Evolutionary conservation across 805 yeast genomes (phyloP).

Genomic region (Candida ortonii): DNA sequence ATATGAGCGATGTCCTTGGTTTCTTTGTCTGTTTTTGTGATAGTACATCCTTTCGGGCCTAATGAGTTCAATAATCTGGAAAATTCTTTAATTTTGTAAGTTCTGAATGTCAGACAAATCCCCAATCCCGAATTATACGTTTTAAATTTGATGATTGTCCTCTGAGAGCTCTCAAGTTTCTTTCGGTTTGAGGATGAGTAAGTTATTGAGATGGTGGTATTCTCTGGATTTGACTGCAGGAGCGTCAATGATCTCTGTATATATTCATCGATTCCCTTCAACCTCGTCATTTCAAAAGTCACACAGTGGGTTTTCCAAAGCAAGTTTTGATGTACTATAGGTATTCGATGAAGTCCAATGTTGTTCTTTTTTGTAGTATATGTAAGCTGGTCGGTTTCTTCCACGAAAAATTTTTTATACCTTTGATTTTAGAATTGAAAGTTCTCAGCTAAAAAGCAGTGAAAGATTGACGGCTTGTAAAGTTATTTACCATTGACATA

Average conservation of each 20-base stretch:
- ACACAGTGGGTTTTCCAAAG: neutral
- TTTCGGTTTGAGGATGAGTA: constrained; percentile 32
- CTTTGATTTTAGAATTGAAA: no score
- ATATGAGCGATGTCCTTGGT: constrained; percentile 21
- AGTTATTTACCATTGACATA: no score
- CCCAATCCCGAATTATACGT: constrained; percentile 66
- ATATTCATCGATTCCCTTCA: constrained; percentile 30
- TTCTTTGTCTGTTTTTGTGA: constrained; percentile 24
- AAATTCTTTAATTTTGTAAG: constrained; percentile 68
- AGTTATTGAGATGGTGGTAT: constrained; percentile 32
- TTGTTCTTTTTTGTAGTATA: no score
- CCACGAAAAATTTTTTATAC: no score
- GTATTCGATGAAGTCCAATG: neutral
- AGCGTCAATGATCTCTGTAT: constrained; percentile 29
- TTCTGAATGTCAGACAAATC: constrained; percentile 53
- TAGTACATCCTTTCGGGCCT: constrained; percentile 59
- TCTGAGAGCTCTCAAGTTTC: constrained; percentile 15
- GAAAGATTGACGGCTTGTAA: no score
- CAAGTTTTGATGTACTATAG: neutral
- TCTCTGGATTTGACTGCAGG: constrained; percentile 29
- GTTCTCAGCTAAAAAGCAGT: no score
- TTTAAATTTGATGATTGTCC: constrained; percentile 47
- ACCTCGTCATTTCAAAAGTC: constrained; percentile 18
- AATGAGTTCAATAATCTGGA: constrained; percentile 68
- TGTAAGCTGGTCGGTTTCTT: no score